Evolutionary conservation across 2,329 filamentous ascomycete species (phyloP).

Genomic region (Fusarium coicis): DNA sequence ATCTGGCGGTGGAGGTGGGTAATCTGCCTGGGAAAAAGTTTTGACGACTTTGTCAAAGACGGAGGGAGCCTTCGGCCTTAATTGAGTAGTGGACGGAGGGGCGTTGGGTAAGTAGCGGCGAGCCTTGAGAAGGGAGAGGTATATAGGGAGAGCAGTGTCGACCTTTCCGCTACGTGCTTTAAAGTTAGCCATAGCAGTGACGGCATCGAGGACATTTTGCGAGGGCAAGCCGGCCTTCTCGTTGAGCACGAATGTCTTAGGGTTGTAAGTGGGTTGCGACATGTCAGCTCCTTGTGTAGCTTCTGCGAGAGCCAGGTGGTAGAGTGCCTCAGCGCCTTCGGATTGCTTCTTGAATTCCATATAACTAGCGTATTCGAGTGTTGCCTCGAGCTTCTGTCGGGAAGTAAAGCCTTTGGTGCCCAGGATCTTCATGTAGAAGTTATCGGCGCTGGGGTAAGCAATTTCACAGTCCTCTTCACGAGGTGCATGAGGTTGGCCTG

Average conservation of each 20-base stretch:
- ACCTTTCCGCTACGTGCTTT: constrained; percentile 76
- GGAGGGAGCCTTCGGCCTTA: constrained; percentile 14
- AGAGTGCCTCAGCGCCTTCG: constrained; percentile 76
- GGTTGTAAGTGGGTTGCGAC: constrained; percentile 61
- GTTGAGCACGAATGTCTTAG: constrained; percentile 71
- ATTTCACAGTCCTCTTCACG: constrained; percentile 79
- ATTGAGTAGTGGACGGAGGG: constrained; percentile 38
- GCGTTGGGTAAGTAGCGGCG: constrained; percentile 68
- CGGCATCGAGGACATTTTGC: constrained; percentile 77
- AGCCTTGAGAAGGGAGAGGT: constrained; percentile 84
- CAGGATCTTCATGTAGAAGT: constrained; percentile 83
- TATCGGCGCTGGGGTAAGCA: constrained; percentile 76
- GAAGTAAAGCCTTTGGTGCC: constrained; percentile 82
- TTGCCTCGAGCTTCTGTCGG: constrained; percentile 83
- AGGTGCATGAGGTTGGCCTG: constrained; percentile 70
- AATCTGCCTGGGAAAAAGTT: constrained; percentile 62
- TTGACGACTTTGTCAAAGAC: constrained; percentile 39
- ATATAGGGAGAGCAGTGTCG: constrained; percentile 79
- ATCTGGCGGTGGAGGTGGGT: constrained; percentile 76
- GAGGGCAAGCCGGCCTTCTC: constrained; percentile 69
- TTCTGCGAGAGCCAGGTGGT: constrained; percentile 79
- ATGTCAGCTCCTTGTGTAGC: constrained; percentile 67
- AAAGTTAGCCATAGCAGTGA: constrained; percentile 83
- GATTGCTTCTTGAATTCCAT: constrained; percentile 78
- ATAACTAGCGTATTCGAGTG: constrained; percentile 85